Conservation (phyloP, 2,329 filamentous ascomycete species). For the Calonectria pteridis region DNA sequence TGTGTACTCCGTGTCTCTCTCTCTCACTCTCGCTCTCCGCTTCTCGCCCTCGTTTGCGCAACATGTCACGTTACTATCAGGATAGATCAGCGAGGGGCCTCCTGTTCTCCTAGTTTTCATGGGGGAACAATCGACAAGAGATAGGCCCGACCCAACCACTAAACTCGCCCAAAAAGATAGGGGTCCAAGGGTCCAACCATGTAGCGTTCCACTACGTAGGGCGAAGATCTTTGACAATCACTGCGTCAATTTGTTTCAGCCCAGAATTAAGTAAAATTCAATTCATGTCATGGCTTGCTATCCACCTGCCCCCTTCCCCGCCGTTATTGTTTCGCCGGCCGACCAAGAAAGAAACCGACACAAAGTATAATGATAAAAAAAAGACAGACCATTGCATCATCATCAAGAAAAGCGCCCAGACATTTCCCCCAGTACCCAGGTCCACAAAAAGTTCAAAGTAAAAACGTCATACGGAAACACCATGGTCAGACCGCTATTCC, state of each 20-base stretch:
- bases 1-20: neutral
- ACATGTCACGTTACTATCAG: neutral
- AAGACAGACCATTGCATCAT: neutral
- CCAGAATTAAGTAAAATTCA: neutral
- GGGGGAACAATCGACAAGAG: neutral
- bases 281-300: slow-evolving; percentile 10
- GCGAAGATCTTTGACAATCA: neutral
- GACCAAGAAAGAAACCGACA: neutral
- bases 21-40: neutral
- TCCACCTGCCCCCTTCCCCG: neutral
- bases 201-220: neutral
- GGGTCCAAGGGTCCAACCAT: slow-evolving; percentile 5
- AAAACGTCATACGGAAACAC: neutral
- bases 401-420: neutral
- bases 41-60: neutral
- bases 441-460: slow-evolving; percentile 12
- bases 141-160: neutral
- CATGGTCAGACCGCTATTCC: neutral
- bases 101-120: neutral
- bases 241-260: slow-evolving; percentile 12
- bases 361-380: neutral
- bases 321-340: neutral
- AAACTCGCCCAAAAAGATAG: slow-evolving; percentile 1
- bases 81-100: neutral
- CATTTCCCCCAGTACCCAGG: neutral